phyloP scores from a whole-genome alignment of 2,329 filamentous ascomycete genomes.

The Monilinia fructicola region DNA sequence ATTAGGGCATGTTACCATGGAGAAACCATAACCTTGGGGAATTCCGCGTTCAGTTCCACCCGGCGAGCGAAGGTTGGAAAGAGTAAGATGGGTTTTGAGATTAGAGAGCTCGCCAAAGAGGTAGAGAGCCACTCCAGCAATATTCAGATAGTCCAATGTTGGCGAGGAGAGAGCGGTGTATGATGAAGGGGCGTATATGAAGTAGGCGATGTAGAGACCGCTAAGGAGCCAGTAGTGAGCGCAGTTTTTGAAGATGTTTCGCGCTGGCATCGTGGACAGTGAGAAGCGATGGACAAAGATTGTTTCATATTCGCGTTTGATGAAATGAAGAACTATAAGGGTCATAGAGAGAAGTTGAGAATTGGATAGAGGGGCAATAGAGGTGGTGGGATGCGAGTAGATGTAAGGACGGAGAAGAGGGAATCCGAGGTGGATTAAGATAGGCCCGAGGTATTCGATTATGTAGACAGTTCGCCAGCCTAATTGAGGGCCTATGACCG shows the following conservation, averaged over 20 bases:
- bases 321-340: conserved; percentile 79
- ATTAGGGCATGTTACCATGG: conserved; percentile 89
- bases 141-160: conserved; percentile 51
- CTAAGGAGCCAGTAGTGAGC: conserved; percentile 89
- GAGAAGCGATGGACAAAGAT: conserved; percentile 95
- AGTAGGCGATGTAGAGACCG: conserved; percentile 78
- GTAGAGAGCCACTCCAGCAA: conserved; percentile 70
- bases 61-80: conserved; percentile 72
- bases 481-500: conserved; percentile 71
- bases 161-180: conserved; percentile 54
- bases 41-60: conserved; percentile 88
- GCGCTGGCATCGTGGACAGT: conserved; percentile 85
- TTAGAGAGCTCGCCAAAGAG: conserved; percentile 78
- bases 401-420: conserved; percentile 70
- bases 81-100: conserved; percentile 73
- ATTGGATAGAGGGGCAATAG: conserved; percentile 55
- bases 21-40: conserved; percentile 80
- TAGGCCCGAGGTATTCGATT: conserved; percentile 89
- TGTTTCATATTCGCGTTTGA: conserved; percentile 95
- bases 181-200: conserved; percentile 76
- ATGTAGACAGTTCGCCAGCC: conserved; percentile 92
- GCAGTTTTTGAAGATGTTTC: conserved; percentile 93
- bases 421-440: conserved; percentile 79
- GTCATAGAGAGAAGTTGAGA: conserved; percentile 72
- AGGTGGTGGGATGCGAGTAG: conserved; percentile 52